phyloP scores from a whole-genome alignment of 371 early-diverging fungal species.

The Fennellomyces sp. region DNA sequence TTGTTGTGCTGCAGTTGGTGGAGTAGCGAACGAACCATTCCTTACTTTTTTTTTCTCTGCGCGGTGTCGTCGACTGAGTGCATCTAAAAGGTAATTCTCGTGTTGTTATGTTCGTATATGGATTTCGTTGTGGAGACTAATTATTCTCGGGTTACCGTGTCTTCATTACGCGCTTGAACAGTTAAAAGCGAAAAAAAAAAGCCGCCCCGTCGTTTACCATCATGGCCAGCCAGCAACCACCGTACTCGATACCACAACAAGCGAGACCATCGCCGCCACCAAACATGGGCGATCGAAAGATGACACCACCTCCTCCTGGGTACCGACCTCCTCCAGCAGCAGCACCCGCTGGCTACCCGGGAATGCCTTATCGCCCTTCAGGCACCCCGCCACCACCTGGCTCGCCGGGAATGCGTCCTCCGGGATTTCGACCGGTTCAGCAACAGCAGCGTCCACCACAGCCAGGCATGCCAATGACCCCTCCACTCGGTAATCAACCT shows the following conservation, averaged over 20 bases:
- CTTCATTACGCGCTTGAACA: neutral
- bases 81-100: too few relatives aligned
- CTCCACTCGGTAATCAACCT: neutral
- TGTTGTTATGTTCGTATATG: too few relatives aligned
- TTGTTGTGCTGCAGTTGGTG: too few relatives aligned
- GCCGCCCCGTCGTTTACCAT: neutral
- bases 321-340: constrained; percentile 19
- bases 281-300: constrained; percentile 24
- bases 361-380: constrained; percentile 19
- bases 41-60: too few relatives aligned
- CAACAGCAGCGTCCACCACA: neutral
- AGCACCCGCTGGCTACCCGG: constrained; percentile 16
- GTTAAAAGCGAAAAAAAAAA: neutral
- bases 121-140: too few relatives aligned
- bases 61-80: too few relatives aligned
- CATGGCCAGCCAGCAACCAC: constrained; percentile 25
- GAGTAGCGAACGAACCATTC: too few relatives aligned
- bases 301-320: constrained; percentile 13
- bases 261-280: constrained; percentile 19
- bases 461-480: neutral
- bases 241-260: constrained; percentile 9
- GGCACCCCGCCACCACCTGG: constrained; percentile 22
- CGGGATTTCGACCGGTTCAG: constrained; percentile 5
- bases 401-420: constrained; percentile 38
- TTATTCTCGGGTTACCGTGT: too few relatives aligned